Base-by-base conservation (phyloP, 768 basidiomycete genomes). In the Boletus eberwhitei region DNA sequence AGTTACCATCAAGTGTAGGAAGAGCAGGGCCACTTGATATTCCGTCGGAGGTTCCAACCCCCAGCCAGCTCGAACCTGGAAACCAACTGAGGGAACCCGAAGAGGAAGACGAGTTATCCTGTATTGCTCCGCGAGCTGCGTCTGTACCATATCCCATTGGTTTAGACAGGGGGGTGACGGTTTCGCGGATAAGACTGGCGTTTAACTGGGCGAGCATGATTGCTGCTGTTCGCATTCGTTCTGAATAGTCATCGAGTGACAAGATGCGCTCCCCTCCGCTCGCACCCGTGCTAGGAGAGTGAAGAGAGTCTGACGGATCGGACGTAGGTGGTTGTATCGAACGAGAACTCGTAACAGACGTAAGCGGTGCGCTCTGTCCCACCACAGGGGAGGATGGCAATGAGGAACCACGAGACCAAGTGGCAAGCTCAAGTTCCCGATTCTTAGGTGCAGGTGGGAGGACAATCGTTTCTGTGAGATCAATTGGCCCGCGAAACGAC, bases 131-230 rank as follows among this genome's bases (percentile, higher is more conserved):
- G 2, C 49, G 56, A 32, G 46, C 29, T 8, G 53, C 35, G n/a
- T 51, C 48, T 1, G 43, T 35, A 11, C 49, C 48, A 50, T 55
- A 44, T 29, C 50, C 50, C 26, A 38, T 42, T 36, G 61, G 57
- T 48, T 48, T 66, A 22, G 64, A 50, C 37, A 57, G 50, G 39
- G 59, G 50, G 2, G 71, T 73, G 5, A 75, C 63, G 24, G 78
- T 71, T 61, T 88, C 87, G 58, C 83, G 80, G 31, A 81, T 74
- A 48, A 88, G 77, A 63, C 80, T 91, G 1, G 93, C 87, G 63
- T 94, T 97, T 45, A 99, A 80, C 71, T 99, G 97, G 2, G 97
- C 87, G 29, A 99, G 85, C 97, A 99, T 98, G 58, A 98, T 87
- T 11, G 97, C 97, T 11, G 97, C 97, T 11, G 94, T 97, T 8